Conservation (phyloP, 345 rosid genomes). For the Ceriops zippeliana region DNA sequence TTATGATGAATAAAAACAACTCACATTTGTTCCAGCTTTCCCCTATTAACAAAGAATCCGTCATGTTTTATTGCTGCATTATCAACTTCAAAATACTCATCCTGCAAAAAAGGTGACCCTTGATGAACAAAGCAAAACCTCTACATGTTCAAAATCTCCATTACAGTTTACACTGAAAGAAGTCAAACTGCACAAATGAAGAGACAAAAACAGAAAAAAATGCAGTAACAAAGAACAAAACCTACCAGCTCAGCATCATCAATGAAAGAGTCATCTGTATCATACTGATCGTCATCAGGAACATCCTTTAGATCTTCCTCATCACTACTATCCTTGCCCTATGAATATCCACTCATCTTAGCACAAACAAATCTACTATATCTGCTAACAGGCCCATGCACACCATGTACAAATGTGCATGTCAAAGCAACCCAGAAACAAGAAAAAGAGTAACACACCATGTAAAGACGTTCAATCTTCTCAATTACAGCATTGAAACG, state of each 20-base stretch:
- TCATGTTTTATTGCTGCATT: conserved; percentile 79
- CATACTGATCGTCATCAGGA: conserved; percentile 93
- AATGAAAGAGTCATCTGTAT: conserved; percentile 93
- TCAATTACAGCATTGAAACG: conserved; percentile 88
- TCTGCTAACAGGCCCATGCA: background rate
- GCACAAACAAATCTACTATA: conserved; percentile 10
- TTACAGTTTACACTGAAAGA: background rate
- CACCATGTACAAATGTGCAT: background rate
- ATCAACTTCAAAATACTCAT: conserved; percentile 97
- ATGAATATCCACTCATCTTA: conserved; percentile 10
- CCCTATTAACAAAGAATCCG: conserved; percentile 91
- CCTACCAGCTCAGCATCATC: conserved; percentile 93
- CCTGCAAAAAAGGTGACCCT: conserved; percentile 43
- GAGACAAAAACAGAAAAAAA: conserved; percentile 5
- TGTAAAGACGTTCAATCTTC: conserved; percentile 94
- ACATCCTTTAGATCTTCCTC: conserved; percentile 78
- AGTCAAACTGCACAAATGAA: conserved; percentile 1
- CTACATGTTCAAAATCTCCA: background rate
- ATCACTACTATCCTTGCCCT: conserved; percentile 96
- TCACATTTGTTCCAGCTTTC: conserved; percentile 82
- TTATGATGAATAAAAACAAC: conserved; percentile 25
- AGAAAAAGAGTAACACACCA: conserved; percentile 38
- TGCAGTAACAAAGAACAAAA: conserved; percentile 13
- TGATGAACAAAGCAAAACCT: background rate
- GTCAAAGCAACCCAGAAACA: background rate